Base-by-base conservation (phyloP, 805 yeast genomes). In the Millerago galiae region DNA sequence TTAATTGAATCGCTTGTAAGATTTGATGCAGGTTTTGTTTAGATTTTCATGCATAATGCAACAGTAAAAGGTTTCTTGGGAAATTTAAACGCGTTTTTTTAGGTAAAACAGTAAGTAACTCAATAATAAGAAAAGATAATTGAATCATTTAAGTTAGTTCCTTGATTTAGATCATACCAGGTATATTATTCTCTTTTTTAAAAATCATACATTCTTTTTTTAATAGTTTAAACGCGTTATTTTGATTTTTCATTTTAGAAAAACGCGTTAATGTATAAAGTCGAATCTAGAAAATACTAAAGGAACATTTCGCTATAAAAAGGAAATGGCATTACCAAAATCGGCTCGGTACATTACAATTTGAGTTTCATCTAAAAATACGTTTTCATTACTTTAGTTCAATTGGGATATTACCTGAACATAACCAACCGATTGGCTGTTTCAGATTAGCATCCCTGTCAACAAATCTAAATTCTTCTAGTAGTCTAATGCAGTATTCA, bases 381-480 rank as follows among this genome's bases (percentile, higher is more conserved):
- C 9, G 28, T 9, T 29, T n/a, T 14, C 14, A 28, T 28, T 15
- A 40, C 17, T 34, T 52, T 45, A 57, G 36, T 34, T 54, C 54
- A 4, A 33, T 30, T 46, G 72, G 72, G 10, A 66, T 61, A 32
- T 66, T 71, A 38, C 63, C 59, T 31, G 63, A 66, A 38, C 69
- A 66, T 28, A 68, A 47, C 72, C 73, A 68, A 8, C 73, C 72
- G 21, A 68, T 66, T 7, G 73, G 70, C 41, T 66, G 70, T 50
- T 72, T 74, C 28, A 56, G 38, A 24, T 59, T 60, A 16, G 71
- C 74, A 14, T 64, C 68, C 29, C 64, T 55, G 43, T 67, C 71
- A 40, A 65, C 62, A 35, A 58, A 60, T 47, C 81, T 59, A 30
- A 56, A 64, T 21, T 65, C 66, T 52, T 76, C 81, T 39, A 76